Percentiles rank a stretch among this genome's conserved stretches.
phyloP scores from a whole-genome alignment of 768 basidiomycete species.

The Leccinum subtestaceum region DNA sequence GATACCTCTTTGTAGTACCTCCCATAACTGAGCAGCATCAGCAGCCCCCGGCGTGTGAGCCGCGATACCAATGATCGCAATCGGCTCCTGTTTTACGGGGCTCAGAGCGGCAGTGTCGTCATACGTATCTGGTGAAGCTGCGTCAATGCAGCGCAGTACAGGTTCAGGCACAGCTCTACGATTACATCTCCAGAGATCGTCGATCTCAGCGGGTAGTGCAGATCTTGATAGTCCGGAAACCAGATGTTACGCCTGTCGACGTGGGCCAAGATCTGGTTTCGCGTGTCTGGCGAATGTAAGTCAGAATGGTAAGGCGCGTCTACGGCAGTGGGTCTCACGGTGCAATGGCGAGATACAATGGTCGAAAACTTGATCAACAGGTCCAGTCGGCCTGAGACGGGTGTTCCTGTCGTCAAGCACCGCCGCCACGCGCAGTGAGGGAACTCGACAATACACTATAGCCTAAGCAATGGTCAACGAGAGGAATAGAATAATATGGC shows the following conservation, averaged over 20 bases:
- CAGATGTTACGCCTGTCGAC: conserved; percentile 40
- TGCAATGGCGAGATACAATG: conserved; percentile 34
- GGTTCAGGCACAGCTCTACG: conserved; percentile 26
- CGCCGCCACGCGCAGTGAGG: conserved; percentile 47
- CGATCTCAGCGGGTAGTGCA: conserved; percentile 49
- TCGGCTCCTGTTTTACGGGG: conserved; percentile 41
- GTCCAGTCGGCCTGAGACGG: conserved; percentile 58
- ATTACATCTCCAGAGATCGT: conserved; percentile 42
- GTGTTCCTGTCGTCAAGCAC: conserved; percentile 45
- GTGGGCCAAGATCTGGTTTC: conserved; percentile 44
- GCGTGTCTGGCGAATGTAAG: conserved; percentile 25
- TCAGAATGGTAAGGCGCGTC: conserved; percentile 52
- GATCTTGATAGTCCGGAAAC: conserved; percentile 48
- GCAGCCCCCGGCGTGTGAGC: conserved; percentile 51
- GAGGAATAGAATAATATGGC: background rate
- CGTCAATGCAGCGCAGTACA: conserved; percentile 16
- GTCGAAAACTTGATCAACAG: conserved; percentile 42
- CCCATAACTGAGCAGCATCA: conserved; percentile 30
- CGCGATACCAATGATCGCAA: conserved; percentile 75
- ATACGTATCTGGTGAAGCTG: conserved; percentile 4
- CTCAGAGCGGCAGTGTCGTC: background rate
- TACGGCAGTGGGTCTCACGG: conserved; percentile 43
- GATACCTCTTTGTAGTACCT: too few species aligned
- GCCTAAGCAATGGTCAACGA: background rate
- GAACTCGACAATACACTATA: conserved; percentile 13